phyloP scores from a whole-genome alignment of 1,284 basidiomycete genomes.

The Boletus nobilissimus region DNA sequence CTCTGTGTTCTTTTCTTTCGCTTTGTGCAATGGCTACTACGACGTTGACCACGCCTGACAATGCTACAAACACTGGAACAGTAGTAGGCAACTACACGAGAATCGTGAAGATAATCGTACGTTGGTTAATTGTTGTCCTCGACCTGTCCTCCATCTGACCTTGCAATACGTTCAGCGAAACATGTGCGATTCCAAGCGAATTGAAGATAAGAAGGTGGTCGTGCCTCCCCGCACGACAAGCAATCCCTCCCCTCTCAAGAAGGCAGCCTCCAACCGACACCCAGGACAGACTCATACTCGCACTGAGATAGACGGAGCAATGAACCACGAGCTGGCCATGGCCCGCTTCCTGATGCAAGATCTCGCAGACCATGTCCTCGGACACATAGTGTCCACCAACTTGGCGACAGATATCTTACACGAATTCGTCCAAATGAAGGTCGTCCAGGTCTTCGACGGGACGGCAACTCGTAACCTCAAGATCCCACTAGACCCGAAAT shows the following conservation, averaged over 20 bases:
- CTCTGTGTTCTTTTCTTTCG: neutral
- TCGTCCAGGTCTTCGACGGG: conserved; percentile 17
- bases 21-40: conserved; percentile 2
- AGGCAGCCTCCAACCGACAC: conserved; percentile 4
- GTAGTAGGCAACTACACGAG: neutral
- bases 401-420: conserved; percentile 19
- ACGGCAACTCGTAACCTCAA: neutral
- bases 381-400: conserved; percentile 21
- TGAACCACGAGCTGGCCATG: conserved; percentile 19
- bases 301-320: neutral
- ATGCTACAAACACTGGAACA: neutral
- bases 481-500: neutral
- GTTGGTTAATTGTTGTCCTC: neutral
- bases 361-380: conserved; percentile 27
- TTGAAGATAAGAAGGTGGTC: neutral
- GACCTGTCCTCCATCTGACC: neutral
- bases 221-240: neutral
- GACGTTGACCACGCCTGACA: neutral
- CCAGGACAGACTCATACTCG: conserved; percentile 11
- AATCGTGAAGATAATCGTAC: conserved; percentile 1
- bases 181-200: conserved; percentile 2
- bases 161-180: conserved; percentile 13
- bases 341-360: conserved; percentile 22
- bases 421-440: neutral
- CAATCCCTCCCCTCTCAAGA: conserved; percentile 16